Percentiles rank a stretch among this genome's conserved stretches.
phyloP scores from a whole-genome alignment of 129 eudicot species.

The Scalesia atractyloides region DNA sequence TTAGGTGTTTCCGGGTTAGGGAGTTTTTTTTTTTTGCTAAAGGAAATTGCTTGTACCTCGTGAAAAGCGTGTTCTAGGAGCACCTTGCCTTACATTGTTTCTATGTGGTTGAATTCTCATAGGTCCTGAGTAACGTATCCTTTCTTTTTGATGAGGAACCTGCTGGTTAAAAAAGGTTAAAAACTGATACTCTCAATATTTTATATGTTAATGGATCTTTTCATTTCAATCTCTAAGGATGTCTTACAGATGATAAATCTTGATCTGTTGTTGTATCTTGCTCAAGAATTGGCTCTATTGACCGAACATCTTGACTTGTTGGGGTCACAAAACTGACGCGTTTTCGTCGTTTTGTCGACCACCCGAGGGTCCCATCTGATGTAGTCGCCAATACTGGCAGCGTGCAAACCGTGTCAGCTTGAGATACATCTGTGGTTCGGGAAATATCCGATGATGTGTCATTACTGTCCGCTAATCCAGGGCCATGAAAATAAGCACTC shows the following conservation, averaged over 20 bases:
- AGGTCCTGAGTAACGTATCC: constrained; percentile 47
- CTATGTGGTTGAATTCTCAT: constrained; percentile 43
- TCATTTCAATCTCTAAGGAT: neutral
- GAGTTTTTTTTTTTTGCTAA: no score
- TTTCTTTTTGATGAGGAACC: constrained; percentile 33
- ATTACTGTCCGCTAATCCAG: constrained; percentile 16
- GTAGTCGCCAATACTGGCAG: constrained; percentile 49
- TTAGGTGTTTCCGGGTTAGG: no score
- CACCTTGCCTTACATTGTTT: constrained; percentile 36
- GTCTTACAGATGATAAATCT: constrained; percentile 51
- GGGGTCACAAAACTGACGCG: constrained; percentile 41
- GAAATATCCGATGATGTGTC: constrained; percentile 59
- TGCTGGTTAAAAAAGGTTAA: neutral
- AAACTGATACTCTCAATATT: neutral
- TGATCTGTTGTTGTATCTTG: constrained; percentile 28
- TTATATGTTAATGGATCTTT: neutral
- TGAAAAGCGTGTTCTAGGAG: constrained; percentile 37
- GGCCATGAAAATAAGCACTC: constrained; percentile 30
- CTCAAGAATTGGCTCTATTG: constrained; percentile 32
- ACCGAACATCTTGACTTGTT: constrained; percentile 40
- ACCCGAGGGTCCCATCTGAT: constrained; percentile 54
- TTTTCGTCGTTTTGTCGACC: constrained; percentile 54
- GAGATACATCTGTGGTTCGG: constrained; percentile 59
- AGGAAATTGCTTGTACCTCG: constrained; percentile 24
- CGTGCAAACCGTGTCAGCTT: constrained; percentile 47